Evolutionary conservation across 345 rosid genomes (phyloP).

Genomic region (Clausena lansium): DNA sequence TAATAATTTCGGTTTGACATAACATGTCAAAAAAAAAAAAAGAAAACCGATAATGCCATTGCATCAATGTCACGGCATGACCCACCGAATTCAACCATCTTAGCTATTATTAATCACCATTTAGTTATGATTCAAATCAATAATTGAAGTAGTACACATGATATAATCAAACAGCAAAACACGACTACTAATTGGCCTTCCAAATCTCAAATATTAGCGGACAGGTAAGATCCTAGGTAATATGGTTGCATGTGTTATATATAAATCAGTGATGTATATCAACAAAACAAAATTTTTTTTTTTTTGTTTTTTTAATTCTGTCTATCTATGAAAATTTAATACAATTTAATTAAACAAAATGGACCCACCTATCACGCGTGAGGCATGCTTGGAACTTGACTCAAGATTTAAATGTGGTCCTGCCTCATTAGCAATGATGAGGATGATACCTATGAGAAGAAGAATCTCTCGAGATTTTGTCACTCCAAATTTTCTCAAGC

Average conservation of each 20-base stretch:
- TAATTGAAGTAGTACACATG: not conserved
- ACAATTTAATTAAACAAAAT: not conserved
- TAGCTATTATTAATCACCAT: not conserved
- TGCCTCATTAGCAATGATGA: slow-evolving; percentile 24
- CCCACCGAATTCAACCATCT: not conserved
- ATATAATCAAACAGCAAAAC: not conserved
- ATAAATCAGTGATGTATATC: not conserved
- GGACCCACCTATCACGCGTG: slow-evolving; percentile 30
- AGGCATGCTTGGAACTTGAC: slow-evolving; percentile 20
- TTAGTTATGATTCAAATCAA: slow-evolving; percentile 12
- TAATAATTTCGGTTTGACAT: too few relatives aligned
- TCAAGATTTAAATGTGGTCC: slow-evolving; percentile 25
- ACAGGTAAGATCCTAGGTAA: slow-evolving; percentile 2
- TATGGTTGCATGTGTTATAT: not conserved
- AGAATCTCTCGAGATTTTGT: slow-evolving; percentile 19
- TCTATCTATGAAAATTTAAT: not conserved
- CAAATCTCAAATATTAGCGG: not conserved
- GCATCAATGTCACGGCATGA: not conserved
- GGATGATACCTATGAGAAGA: slow-evolving; percentile 9
- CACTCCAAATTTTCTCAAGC: not conserved
- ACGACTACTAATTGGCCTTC: not conserved
- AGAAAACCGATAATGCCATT: not conserved
- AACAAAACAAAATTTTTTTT: too few relatives aligned
- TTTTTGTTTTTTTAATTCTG: not conserved
- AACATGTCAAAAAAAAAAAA: too few relatives aligned